Base-by-base conservation (phyloP, 2,329 filamentous ascomycete species). In the Penicillium janthinellum region DNA sequence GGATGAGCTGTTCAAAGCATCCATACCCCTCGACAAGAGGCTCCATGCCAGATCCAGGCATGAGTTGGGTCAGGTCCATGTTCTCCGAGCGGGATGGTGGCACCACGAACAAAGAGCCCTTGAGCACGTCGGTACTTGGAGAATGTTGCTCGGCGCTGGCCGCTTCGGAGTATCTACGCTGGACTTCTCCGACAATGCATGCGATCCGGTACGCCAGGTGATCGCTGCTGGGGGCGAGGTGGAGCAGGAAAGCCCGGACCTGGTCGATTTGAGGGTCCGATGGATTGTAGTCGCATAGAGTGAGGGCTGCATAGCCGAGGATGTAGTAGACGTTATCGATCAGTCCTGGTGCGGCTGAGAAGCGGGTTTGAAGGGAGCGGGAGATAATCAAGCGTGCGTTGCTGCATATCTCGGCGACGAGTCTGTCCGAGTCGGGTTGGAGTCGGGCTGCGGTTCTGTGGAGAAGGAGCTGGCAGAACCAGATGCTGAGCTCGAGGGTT, bases 401-500 rank as follows among this genome's bases (percentile, higher is more conserved):
- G 44, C 68, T 67, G 61, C 72, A 63, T 20, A 73, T 68, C 53
- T 73, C 71, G 4, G 70, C 57, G 2, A 66, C 31, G 3, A 73
- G 68, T 25, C 62, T 63, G 38, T 73, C 70, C 6, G 64, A 63
- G 8, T 73, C 67, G 1, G 64, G 59, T 54, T 69, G 70, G 35
- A 70, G 59, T 31, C 68, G 63, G 42, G 71, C 59, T 7, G 71
- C 68, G 5, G 71, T 74, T 20, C 73, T 64, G 58, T 74, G 65
- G 3, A 75, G 70, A 22, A 75, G 70, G n/a, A 74, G 68, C 52
- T 75, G 70, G 52, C 71, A 74, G 61, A 73, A 75, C 70, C 70
- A 72, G 49, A 74, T 62, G 57, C 70, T 71, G n/a, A 74, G 66
- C 35, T 73, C 70, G 38, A 74, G 61, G 14, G 71, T 71, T n/a